Evolutionary conservation across 2,329 filamentous ascomycete species (phyloP), one percentile per base, ranked within the genome.

Genomic region (Aquanectria penicillioides): DNA sequence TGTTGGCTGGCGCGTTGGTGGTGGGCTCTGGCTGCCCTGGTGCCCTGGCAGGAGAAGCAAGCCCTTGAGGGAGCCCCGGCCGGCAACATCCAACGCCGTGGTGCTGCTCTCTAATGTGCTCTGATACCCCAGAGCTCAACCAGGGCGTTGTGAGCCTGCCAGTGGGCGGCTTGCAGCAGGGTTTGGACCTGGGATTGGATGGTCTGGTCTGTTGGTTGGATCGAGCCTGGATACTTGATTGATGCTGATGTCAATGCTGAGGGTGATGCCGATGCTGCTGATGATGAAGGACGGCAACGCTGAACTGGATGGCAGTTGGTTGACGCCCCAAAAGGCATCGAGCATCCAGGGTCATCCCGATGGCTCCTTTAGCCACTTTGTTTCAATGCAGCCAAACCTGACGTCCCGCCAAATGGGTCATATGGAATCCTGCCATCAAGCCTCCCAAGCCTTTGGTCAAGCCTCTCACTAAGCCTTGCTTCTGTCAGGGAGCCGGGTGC

Each of bases 41-140:
- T 59, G 37, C 49, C 62, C 43, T 57, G 46, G 54, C 26, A 26
- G 54, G 26, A 43, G 41, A 28, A n/a, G n/a, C n/a, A n/a, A n/a
- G 28, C 28, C 23, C 34, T 41, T 47, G 40, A 26, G 41, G 18
- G 54, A 15, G 22, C 38, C 43, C 66, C 57, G 63, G 64, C 64
- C 57, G 63, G 64, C 66, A 69, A 64, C 53, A 44, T 52, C 57
- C 63, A 68, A 59, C 58, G 48, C 61, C 37, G 61, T 59, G 52
- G 40, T 55, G 49, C 56, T 56, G 18, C 48, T 33, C 54, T 25
- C 47, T 49, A 36, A 46, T 38, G 31, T 51, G 54, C 41, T 34
- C 28, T 52, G 29, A 57, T 57, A 57, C 54, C 54, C 54, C 47
- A 40, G 54, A 52, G 47, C 38, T 33, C 33, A 33, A 47, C 31